phyloP scores from a whole-genome alignment of 2,329 filamentous ascomycete species.

The Fusarium sacchari region DNA sequence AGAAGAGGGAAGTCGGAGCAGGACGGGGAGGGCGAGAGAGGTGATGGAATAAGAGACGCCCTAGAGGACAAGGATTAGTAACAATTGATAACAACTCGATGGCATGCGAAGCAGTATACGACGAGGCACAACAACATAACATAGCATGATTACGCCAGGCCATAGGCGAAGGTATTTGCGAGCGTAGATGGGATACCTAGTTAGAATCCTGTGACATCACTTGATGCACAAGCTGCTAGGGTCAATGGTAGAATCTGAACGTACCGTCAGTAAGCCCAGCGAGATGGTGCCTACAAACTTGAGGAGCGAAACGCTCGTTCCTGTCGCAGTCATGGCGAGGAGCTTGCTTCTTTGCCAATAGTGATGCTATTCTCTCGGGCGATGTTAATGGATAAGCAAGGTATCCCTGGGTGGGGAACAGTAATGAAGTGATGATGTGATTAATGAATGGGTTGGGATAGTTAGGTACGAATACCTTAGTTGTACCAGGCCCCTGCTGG shows the following conservation, averaged over 20 bases:
- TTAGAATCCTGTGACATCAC: background rate
- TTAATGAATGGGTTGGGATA: background rate
- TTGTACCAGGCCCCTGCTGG: background rate
- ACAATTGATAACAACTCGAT: background rate
- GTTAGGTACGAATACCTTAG: background rate
- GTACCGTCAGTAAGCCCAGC: conserved; percentile 86
- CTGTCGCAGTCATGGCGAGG: conserved; percentile 69
- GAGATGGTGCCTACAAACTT: conserved; percentile 95
- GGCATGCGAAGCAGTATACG: background rate
- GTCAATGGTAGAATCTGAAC: conserved; percentile 46
- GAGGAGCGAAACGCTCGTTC: conserved; percentile 77
- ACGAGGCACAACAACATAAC: background rate
- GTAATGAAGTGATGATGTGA: conserved; percentile 34
- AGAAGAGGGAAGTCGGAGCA: conserved; percentile 83
- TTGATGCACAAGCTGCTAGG: conserved; percentile 17
- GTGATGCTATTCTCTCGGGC: background rate
- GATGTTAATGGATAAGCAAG: conserved; percentile 1
- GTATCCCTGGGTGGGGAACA: background rate
- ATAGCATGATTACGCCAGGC: background rate
- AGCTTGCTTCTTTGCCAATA: background rate
- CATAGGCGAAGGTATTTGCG: background rate
- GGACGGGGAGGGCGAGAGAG: conserved; percentile 79
- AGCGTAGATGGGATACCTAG: background rate
- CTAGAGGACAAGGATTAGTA: conserved; percentile 58
- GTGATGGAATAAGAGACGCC: conserved; percentile 89